Percentiles rank a stretch among this genome's conserved stretches.
Evolutionary conservation across 176 grass and related monocot genomes (phyloP).

Genomic region (Eragrostis nindensis): DNA sequence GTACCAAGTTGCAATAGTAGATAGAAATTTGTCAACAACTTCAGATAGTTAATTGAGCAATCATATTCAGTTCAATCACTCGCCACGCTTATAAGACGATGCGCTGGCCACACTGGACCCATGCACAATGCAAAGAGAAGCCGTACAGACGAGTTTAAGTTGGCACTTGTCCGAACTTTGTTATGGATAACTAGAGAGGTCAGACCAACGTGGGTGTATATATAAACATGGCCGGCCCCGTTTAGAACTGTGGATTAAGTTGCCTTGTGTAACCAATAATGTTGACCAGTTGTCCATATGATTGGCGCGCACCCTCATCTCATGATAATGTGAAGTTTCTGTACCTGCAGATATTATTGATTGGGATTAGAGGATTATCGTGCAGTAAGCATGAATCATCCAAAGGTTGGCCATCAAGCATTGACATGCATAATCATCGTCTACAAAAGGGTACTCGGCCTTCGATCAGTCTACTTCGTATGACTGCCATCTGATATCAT

Average conservation of each 20-base stretch:
- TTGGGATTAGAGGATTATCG: too few relatives aligned
- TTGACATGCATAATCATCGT: too few relatives aligned
- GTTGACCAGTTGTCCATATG: constrained; percentile 12
- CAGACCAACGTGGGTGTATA: neutral
- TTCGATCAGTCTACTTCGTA: too few relatives aligned
- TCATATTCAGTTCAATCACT: neutral
- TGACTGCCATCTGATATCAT: too few relatives aligned
- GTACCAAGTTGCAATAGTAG: neutral
- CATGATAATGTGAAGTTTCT: constrained; percentile 5
- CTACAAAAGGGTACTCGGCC: too few relatives aligned
- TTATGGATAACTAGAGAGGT: neutral
- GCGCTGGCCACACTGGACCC: too few relatives aligned
- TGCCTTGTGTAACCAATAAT: neutral
- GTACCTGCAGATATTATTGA: neutral
- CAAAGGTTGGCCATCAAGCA: neutral
- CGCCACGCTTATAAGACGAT: neutral
- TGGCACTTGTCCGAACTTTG: neutral
- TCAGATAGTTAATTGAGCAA: neutral
- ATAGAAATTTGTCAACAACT: too few relatives aligned
- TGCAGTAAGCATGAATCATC: too few relatives aligned
- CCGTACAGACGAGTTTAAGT: neutral
- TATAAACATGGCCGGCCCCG: neutral
- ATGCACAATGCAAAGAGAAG: neutral
- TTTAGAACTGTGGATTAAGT: neutral
- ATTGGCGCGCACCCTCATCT: constrained; percentile 9